Evolutionary conservation across 805 yeast species (phyloP), one percentile per base, ranked within the genome.

Genomic region (Candida vartiovaarae): DNA sequence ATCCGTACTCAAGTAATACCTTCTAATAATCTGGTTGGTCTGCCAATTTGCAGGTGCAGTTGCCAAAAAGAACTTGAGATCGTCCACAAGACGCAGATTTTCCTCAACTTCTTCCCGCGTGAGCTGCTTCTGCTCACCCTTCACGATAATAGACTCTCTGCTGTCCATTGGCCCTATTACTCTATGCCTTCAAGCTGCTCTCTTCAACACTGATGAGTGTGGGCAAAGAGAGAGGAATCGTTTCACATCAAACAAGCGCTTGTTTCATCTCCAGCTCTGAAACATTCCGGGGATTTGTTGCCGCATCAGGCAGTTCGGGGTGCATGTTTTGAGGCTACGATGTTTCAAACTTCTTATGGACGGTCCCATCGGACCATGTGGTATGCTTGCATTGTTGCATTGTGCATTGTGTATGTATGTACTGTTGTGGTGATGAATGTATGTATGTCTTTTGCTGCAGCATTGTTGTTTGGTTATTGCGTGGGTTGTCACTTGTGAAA

Each of bases 1-100:
- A 46, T 86, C 95, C 50, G 83, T 84, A 54, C 88, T 89, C 40
- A 91, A 66, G 59, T 82, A 84, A 62, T 87, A 91, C 42, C 96
- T 70, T 57, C 95, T 73, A 39, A 93, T 85, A 38, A 87, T 82
- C 61, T 91, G 96, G 53, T 83, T 81, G 47, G 80, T 84, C 58
- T 81, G 88, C 95, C 97, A 91, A 56, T 83, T 84, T 4, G 93
- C 91, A 0, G 99, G 98, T 0, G 98, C 98, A 0, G 96, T 87
- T 3, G 88, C 86, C 38, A 91, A 67, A 57, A 91, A 91, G 64
- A 83, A 83, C 67, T 88, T 87, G 52, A 90, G 64, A 57, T 85
- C 93, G 50, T 84, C 89, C 25, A 84, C 80, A 38, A 80, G 66
- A 43, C 81, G 67, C 40, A 82, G 62, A 9, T 84, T 72, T 55